Base-by-base conservation (phyloP, 2,329 filamentous ascomycete genomes). In the Colletotrichum sp. region DNA sequence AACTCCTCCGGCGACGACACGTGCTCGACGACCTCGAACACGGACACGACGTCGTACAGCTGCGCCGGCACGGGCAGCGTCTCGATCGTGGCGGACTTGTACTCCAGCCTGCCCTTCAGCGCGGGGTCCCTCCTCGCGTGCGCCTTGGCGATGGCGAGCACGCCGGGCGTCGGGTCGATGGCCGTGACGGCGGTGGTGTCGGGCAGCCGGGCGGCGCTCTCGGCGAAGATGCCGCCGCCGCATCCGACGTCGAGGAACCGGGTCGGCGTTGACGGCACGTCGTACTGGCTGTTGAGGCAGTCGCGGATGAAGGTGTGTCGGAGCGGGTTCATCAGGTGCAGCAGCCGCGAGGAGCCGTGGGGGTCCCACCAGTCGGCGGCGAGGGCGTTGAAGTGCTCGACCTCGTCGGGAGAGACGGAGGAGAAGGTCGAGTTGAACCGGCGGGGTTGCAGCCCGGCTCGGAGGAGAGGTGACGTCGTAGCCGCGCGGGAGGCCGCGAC, bases 311-410 rank as follows among this genome's bases (percentile, higher is more conserved):
- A 99, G 85, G 96, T 93, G 87, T 99, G 96, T 38, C 97, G 96
- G 61, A 98, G 92, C 3, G 97, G 97, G 86, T 99, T 99, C 96
- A 99, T 99, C 79, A 98, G 93, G 85, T 99, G 97, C 3, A 99
- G 92, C 74, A 98, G 92, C 52, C 96, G 93, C 6, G 96, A 98
- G 8, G 96, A 94, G 67, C 97, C 97, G 82, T 98, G 93, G 2
- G 96, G 95, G 85, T 99, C 96, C 97, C 97, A 99, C 97, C 97
- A 99, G 81, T 94, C 94, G 79, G 94, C 95, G 78, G 97, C 97
- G 81, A 99, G 95, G 78, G 93, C 92, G 82, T 96, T 96, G 91
- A 99, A 99, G 88, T 99, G 97, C 21, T 94, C 94, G 78, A 99
- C 92, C 87, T 99, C 96, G 79, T 93, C 92, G 69, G 94, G 91